Conservation (phyloP, 106 monocot genomes). For the Acorus gramineus region DNA sequence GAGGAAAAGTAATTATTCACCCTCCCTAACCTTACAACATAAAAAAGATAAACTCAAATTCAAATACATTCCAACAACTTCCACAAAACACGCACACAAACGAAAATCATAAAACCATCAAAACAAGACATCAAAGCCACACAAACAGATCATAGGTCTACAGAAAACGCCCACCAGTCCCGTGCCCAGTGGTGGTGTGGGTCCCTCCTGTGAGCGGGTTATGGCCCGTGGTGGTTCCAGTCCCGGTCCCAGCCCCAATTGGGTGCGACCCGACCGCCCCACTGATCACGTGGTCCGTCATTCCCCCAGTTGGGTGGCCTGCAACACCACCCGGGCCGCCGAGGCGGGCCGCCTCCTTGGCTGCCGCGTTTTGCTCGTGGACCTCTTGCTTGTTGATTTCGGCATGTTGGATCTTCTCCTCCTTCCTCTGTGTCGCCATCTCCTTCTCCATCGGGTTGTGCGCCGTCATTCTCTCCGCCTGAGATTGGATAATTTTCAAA, state of each 20-base stretch:
- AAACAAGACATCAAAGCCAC: no score
- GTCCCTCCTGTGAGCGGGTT: constrained; percentile 10
- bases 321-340: constrained; percentile 1
- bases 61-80: no score
- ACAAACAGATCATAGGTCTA: no score
- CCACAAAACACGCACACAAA: no score
- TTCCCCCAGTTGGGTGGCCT: constrained; percentile 2
- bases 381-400: constrained; percentile 20
- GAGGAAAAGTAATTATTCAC: no score
- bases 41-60: no score
- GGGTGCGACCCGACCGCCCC: constrained; percentile 13
- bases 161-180: no score
- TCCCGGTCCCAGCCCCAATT: constrained; percentile 9
- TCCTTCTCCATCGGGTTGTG: constrained; percentile 41
- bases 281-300: not conserved
- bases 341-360: constrained; percentile 1
- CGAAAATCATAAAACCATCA: no score
- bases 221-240: constrained; percentile 19
- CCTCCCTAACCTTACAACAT: no score
- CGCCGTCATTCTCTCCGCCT: constrained; percentile 48
- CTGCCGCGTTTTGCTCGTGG: constrained; percentile 19
- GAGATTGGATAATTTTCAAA: not conserved
- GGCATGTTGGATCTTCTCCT: constrained; percentile 21
- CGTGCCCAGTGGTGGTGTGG: not conserved
- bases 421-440: constrained; percentile 31